Percentiles rank a stretch among this genome's conserved stretches.
These are phyloP conservation scores for Ceratobasidium sp. DNA, from an alignment of 1,284 basidiomycete species.

Conservation along the genomic window DNA sequence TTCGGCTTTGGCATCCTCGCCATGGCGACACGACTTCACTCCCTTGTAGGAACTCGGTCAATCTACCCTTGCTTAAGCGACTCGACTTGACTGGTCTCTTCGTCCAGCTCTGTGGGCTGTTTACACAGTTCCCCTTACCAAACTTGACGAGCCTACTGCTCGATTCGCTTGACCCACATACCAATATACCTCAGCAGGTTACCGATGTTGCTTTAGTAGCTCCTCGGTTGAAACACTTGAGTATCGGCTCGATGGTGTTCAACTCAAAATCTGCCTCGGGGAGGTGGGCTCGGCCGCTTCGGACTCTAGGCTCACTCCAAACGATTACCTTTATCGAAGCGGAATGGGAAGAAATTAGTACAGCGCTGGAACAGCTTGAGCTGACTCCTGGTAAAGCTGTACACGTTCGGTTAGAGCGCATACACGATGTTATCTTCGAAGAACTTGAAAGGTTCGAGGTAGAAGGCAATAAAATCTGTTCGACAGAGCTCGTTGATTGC, in stretches of 20 bases:
- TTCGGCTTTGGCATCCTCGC: background rate
- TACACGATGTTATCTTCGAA: background rate
- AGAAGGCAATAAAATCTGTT: background rate
- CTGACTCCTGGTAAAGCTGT: background rate
- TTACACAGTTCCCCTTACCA: background rate
- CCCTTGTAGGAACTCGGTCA: background rate
- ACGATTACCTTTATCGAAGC: background rate
- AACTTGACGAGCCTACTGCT: no score
- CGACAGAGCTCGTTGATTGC: background rate
- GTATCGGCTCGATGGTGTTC: no score
- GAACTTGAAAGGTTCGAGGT: background rate
- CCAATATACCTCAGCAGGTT: no score
- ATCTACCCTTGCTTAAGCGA: background rate
- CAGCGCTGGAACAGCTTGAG: background rate
- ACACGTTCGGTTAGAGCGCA: conserved; percentile 1
- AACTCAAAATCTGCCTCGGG: background rate
- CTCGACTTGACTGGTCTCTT: background rate
- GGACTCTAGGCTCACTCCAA: background rate
- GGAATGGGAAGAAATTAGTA: background rate
- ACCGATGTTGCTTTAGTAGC: no score
- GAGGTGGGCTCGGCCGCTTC: background rate
- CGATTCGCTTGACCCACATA: no score
- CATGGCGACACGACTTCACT: background rate
- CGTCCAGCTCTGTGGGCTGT: background rate
- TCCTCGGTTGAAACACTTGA: no score